Conservation (phyloP, 225 moss, liverwort and hornwort genomes). For the Thuidium tamariscinum region DNA sequence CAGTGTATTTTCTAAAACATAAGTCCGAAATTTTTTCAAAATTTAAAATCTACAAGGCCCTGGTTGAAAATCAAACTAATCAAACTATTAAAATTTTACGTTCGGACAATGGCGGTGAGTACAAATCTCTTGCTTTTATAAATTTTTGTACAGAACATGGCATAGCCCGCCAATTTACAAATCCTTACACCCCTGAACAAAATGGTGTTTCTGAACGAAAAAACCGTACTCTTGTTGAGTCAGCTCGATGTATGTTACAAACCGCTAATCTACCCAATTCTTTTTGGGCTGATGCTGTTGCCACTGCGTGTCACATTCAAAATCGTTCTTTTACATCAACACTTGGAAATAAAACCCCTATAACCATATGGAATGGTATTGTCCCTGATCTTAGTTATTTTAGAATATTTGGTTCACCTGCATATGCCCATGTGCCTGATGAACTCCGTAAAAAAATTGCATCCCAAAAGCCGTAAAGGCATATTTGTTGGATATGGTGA, state of each 20-base stretch:
- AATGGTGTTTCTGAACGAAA: background rate
- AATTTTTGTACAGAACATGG: background rate
- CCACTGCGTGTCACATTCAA: background rate
- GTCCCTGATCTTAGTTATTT: background rate
- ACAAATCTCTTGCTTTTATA: background rate
- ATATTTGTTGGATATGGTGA: background rate
- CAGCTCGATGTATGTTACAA: background rate
- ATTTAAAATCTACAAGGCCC: background rate
- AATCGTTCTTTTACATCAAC: background rate
- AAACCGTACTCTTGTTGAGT: background rate
- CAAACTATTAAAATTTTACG: background rate
- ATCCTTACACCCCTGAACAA: background rate
- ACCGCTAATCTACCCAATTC: background rate
- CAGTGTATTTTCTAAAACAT: rapidly evolving
- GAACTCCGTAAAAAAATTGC: background rate
- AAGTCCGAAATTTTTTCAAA: background rate
- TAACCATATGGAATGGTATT: background rate
- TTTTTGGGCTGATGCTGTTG: background rate
- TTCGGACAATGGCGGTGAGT: background rate
- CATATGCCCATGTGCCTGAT: background rate
- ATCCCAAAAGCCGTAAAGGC: background rate
- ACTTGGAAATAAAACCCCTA: background rate
- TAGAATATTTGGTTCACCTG: no score
- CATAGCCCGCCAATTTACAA: background rate
- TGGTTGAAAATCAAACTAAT: background rate